Evolutionary conservation across 2,329 filamentous ascomycete species (phyloP), one percentile per base, ranked within the genome.

Genomic region (Penicillium sclerotiorum): DNA sequence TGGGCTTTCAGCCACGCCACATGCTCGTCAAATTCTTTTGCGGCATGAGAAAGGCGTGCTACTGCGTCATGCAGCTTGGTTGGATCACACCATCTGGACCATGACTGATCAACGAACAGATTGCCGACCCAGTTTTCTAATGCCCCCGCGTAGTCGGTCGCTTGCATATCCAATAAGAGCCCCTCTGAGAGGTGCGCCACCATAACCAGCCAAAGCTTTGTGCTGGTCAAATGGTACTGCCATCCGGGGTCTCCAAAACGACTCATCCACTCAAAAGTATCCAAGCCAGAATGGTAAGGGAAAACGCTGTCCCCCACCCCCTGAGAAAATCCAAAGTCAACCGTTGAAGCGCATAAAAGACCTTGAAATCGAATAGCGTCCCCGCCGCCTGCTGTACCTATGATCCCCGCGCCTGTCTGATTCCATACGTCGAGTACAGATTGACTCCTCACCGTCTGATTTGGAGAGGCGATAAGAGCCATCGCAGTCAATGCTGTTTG

Each of bases 211-310:
- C 85, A 72, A 8, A 89, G 64, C 63, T 85, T 83, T 3, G 84
- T 78, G 74, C 85, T 82, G 43, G 83, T 75, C 49, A 74, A 57
- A 60, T 83, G 80, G 58, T 82, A 80, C 11, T 76, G 59, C 62
- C 78, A 82, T 8, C 66, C 71, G 1, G 73, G 72, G 56, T 91
- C 88, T 4, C 87, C 87, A 57, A 82, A 88, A 1, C 72, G 84
- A 5, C 83, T 76, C 86, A 90, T 90, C 87, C 88, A 91, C 59
- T 84, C 73, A 62, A 86, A 89, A 8, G 78, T 85, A 63, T 91
- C 88, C 63, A 89, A 91, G 68, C 90, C 89, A 56, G 80, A 62
- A 43, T 91, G 87, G 60, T 90, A 91, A 68, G 87, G 85, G 60
- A 87, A 86, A 35, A 74, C 67, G 58, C 67, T 63, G 35, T 75